A percentile compares a stretch with the other conserved stretches of the same genome.
phyloP scores from a whole-genome alignment of 2,329 filamentous ascomycete species.

The Trichophyton verrucosum region DNA sequence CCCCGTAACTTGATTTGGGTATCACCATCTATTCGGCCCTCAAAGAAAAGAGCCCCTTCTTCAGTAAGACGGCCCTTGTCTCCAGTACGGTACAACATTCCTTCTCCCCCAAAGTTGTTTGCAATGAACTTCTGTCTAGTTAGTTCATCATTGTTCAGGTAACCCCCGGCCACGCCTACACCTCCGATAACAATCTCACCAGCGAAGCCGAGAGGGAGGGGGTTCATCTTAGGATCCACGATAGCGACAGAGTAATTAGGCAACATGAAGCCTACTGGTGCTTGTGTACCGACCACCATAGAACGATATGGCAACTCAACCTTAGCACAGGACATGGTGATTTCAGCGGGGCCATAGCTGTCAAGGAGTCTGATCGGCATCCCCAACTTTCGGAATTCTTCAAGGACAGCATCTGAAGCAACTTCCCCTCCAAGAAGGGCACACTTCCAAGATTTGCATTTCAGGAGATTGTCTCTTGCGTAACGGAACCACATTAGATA shows the following conservation, averaged over 20 bases:
- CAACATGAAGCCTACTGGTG: conserved; percentile 18
- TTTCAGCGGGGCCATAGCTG: conserved; percentile 18
- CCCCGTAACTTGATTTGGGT: conserved; percentile 22
- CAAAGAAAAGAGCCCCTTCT: conserved; percentile 19
- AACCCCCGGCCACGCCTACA: conserved; percentile 17
- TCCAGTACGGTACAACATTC: conserved; percentile 7
- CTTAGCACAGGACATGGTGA: conserved; percentile 12
- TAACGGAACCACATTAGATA: conserved; percentile 14
- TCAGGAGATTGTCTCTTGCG: conserved; percentile 10
- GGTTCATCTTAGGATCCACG: conserved; percentile 27
- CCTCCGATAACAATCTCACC: conserved; percentile 35
- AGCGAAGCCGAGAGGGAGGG: conserved; percentile 28
- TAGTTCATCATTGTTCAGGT: conserved; percentile 13
- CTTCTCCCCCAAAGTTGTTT: conserved; percentile 12
- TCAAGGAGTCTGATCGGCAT: conserved; percentile 12
- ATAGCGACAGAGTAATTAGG: conserved; percentile 31
- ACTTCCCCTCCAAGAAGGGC: conserved; percentile 16
- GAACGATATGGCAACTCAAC: conserved; percentile 14
- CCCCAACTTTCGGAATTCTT: conserved; percentile 10
- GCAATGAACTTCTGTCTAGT: conserved; percentile 16
- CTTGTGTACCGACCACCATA: not conserved
- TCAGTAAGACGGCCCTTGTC: conserved; percentile 14
- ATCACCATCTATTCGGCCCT: conserved; percentile 21
- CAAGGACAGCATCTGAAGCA: conserved; percentile 6
- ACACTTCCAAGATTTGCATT: conserved; percentile 12